phyloP scores from a whole-genome alignment of 2,329 filamentous ascomycete genomes.

The Pezizomycotina sp. region DNA sequence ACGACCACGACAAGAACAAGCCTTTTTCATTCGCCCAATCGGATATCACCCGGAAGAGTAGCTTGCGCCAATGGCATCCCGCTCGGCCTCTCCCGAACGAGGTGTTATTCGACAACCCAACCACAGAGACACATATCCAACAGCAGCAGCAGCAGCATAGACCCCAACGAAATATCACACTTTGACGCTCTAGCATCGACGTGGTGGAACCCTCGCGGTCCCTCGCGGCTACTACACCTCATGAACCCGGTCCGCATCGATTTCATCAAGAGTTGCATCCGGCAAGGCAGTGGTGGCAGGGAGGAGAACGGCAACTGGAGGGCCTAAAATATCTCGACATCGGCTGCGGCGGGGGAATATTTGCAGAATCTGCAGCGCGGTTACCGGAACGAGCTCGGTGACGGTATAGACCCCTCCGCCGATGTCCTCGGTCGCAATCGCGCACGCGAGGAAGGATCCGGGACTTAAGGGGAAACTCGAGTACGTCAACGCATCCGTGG shows the following conservation, averaged over 20 bases:
- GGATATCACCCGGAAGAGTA: conserved; percentile 1
- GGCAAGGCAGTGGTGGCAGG: conserved; percentile 32
- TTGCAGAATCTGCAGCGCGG: conserved; percentile 71
- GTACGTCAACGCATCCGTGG: conserved; percentile 64
- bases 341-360: conserved; percentile 91
- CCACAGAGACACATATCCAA: conserved; percentile 1
- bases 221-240: conserved; percentile 79
- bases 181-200: conserved; percentile 83
- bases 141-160: conserved; percentile 48
- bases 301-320: conserved; percentile 10
- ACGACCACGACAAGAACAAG: no score
- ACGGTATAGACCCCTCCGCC: conserved; percentile 61
- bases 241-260: conserved; percentile 96
- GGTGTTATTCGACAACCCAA: no score
- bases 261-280: conserved; percentile 63
- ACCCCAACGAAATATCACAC: conserved; percentile 75
- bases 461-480: conserved; percentile 44
- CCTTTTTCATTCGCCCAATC: conserved; percentile 8
- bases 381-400: conserved; percentile 44
- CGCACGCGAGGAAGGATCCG: conserved; percentile 61
- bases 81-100: no score
- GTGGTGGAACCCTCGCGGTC: conserved; percentile 95
- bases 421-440: conserved; percentile 60
- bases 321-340: conserved; percentile 67
- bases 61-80: conserved; percentile 1